Evolutionary conservation across 352 stramenopile species (phyloP).

Genomic region (Phytopythium litorale): DNA sequence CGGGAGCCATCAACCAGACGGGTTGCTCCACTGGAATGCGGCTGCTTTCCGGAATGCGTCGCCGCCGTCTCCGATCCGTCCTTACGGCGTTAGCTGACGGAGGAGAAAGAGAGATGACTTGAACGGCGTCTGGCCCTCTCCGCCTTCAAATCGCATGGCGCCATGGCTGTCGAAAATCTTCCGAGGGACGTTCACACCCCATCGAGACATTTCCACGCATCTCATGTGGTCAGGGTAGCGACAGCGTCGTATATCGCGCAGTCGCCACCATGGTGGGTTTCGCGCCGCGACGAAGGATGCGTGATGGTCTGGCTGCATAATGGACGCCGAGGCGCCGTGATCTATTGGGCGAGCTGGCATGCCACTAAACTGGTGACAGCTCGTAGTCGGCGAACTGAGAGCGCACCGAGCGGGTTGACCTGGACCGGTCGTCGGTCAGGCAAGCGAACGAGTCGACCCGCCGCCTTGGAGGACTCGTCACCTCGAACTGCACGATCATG

Average conservation of each 20-base stretch:
- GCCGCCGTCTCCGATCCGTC: neutral
- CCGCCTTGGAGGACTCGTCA: constrained; percentile 23
- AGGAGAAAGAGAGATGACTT: too few relatives aligned
- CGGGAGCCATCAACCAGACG: neutral
- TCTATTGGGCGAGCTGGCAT: neutral
- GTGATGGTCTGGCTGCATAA: neutral
- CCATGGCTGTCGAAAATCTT: neutral
- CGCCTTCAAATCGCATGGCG: neutral
- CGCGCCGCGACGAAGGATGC: neutral
- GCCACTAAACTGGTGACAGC: neutral
- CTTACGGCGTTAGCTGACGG: neutral
- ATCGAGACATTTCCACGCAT: neutral
- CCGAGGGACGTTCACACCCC: neutral
- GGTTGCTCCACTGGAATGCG: neutral
- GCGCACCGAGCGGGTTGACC: neutral
- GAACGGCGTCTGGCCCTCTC: neutral
- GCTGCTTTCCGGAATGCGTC: neutral
- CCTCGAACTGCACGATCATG: constrained; percentile 52
- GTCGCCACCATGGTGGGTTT: neutral
- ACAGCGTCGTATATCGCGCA: neutral
- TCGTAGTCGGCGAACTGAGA: constrained; percentile 4
- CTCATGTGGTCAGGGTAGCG: neutral
- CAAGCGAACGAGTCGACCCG: constrained; percentile 11
- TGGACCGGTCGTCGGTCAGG: neutral
- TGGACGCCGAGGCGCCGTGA: neutral